Evolutionary conservation across 129 eudicot species (phyloP).

Genomic region (Flaveria trinervia): DNA sequence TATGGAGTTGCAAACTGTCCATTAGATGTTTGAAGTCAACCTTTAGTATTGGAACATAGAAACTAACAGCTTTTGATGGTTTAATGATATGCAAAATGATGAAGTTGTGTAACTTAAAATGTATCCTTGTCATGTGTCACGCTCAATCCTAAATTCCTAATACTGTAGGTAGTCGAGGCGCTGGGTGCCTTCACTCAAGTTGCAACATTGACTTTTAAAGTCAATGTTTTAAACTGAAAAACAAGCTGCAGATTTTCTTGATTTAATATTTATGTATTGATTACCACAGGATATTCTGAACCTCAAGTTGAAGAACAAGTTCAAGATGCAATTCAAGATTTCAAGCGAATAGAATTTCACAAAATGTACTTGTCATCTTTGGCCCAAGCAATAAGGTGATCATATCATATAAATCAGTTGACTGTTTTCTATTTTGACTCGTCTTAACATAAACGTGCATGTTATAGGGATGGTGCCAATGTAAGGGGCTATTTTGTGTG

Average conservation of each 20-base stretch:
- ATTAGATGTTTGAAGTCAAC: neutral
- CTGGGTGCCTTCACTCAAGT: too few relatives aligned
- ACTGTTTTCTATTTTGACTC: neutral
- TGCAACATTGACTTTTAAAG: neutral
- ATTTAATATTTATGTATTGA: slow-evolving; percentile 1
- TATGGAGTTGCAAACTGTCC: slow-evolving; percentile 1
- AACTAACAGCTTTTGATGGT: neutral
- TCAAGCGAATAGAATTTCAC: slow-evolving; percentile 59
- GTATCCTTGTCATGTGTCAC: neutral
- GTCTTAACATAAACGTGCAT: neutral
- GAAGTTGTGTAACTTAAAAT: neutral
- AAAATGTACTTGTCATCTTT: slow-evolving; percentile 55
- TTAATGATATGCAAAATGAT: neutral
- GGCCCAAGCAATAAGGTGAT: slow-evolving; percentile 66
- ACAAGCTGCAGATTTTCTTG: neutral
- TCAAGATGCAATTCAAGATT: slow-evolving; percentile 43
- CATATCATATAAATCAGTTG: slow-evolving; percentile 6
- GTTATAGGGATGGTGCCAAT: slow-evolving; percentile 72
- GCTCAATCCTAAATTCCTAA: too few relatives aligned
- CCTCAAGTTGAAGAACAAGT: slow-evolving; percentile 25
- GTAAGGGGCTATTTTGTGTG: slow-evolving; percentile 84
- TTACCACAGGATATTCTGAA: slow-evolving; percentile 52
- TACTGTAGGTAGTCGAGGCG: too few relatives aligned
- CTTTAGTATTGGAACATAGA: neutral
- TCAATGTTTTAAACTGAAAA: slow-evolving; percentile 18